These are phyloP conservation scores for Henningerozyma blattae DNA, from an alignment of 805 yeast species.

Conservation along the genomic window DNA sequence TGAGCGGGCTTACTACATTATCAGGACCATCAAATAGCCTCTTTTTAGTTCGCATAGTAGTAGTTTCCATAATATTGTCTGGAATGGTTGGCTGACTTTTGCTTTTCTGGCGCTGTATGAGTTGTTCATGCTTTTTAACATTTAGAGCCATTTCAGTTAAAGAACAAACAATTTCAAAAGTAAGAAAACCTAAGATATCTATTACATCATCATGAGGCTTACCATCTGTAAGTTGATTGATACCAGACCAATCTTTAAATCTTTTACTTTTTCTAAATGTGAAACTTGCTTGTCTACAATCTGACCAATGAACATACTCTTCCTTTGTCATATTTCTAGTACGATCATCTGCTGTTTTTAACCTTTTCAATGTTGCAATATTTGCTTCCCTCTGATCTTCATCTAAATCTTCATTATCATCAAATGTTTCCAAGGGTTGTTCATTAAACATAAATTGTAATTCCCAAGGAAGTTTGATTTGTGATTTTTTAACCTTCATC, in stretches of 20 bases:
- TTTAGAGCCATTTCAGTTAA: slow-evolving; percentile 84
- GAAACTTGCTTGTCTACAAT: slow-evolving; percentile 94
- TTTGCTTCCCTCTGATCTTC: slow-evolving; percentile 88
- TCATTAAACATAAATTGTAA: slow-evolving; percentile 86
- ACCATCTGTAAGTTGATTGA: slow-evolving; percentile 70
- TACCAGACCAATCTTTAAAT: slow-evolving; percentile 94
- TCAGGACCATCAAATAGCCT: slow-evolving; percentile 82
- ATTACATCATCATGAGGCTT: slow-evolving; percentile 94
- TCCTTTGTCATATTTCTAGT: slow-evolving; percentile 90
- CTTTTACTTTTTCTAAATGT: slow-evolving; percentile 91
- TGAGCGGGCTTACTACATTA: slow-evolving; percentile 64
- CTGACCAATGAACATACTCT: slow-evolving; percentile 98
- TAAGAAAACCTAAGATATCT: slow-evolving; percentile 87
- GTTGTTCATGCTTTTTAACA: slow-evolving; percentile 60
- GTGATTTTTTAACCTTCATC: slow-evolving; percentile 58
- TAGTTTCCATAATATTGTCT: slow-evolving; percentile 28
- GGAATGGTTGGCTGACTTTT: slow-evolving; percentile 23
- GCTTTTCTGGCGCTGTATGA: slow-evolving; percentile 28
- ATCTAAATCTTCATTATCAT: slow-evolving; percentile 56
- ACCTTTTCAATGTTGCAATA: slow-evolving; percentile 72
- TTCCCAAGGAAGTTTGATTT: slow-evolving; percentile 90
- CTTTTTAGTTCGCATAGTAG: slow-evolving; percentile 36
- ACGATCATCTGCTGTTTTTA: slow-evolving; percentile 88
- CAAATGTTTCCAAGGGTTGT: slow-evolving; percentile 65
- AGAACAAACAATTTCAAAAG: slow-evolving; percentile 93